phyloP scores from a whole-genome alignment of 192 early-diverging fungal species.

The Diversispora eburnea region DNA sequence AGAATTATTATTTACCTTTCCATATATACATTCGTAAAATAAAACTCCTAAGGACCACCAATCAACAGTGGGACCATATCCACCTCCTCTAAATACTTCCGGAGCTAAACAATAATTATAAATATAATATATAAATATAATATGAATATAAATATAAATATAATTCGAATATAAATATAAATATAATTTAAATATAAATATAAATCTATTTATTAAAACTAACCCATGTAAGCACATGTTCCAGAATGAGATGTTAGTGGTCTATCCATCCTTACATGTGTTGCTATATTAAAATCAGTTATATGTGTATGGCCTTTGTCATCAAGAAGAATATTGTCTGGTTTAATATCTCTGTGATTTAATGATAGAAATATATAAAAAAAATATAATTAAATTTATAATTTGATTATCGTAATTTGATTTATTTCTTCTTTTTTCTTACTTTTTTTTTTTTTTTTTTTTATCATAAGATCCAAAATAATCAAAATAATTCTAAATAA shows the following conservation, averaged over 20 bases:
- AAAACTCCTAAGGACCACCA: constrained; percentile 95
- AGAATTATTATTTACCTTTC: constrained; percentile 40
- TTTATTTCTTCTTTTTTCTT: no score
- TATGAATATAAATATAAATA: background rate
- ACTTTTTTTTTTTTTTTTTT: no score
- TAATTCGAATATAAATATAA: background rate
- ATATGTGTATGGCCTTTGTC: constrained; percentile 81
- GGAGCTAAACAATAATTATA: constrained; percentile 48
- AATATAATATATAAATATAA: background rate
- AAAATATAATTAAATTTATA: no score
- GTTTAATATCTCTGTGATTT: constrained; percentile 76
- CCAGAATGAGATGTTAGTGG: constrained; percentile 82
- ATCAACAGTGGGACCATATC: constrained; percentile 82
- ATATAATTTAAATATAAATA: background rate
- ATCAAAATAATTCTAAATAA: background rate
- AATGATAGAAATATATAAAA: no score
- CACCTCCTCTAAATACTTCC: constrained; percentile 60
- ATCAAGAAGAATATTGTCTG: constrained; percentile 83
- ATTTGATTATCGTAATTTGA: no score
- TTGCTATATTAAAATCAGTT: constrained; percentile 97
- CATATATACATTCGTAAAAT: constrained; percentile 85
- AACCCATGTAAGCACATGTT: constrained; percentile 87
- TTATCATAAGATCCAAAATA: no score
- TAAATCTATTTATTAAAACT: background rate
- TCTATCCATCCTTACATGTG: constrained; percentile 56